Evolutionary conservation across 2,329 filamentous ascomycete species (phyloP).

Genomic region (Volutella citrinella): DNA sequence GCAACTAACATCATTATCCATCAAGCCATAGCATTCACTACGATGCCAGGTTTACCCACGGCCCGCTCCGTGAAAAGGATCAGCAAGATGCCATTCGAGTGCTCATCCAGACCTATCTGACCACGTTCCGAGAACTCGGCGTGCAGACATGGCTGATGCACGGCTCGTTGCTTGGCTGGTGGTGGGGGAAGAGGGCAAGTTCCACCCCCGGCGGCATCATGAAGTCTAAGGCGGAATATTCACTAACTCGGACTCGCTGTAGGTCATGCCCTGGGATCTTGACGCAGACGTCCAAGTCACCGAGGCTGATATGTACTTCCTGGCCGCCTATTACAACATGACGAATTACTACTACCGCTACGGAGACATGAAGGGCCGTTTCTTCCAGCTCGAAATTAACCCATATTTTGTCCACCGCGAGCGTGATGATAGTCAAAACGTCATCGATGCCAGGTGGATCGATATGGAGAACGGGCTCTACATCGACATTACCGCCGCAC

Average conservation of each 20-base stretch:
- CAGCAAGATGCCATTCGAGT: conserved; percentile 60
- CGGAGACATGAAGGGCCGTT: conserved; percentile 35
- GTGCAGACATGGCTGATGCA: conserved; percentile 82
- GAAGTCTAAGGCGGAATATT: too few species aligned
- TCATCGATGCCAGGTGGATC: conserved; percentile 49
- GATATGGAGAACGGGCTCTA: conserved; percentile 45
- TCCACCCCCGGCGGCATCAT: too few species aligned
- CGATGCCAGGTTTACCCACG: conserved; percentile 37
- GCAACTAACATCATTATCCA: conserved; percentile 17
- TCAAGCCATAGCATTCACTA: conserved; percentile 33
- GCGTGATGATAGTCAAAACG: conserved; percentile 37
- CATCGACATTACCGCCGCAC: conserved; percentile 50
- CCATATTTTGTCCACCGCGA: conserved; percentile 39
- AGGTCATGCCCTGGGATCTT: conserved; percentile 75
- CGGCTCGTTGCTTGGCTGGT: conserved; percentile 82
- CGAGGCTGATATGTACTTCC: conserved; percentile 60
- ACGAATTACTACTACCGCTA: conserved; percentile 43
- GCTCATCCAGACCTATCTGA: conserved; percentile 70
- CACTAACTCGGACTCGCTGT: too few species aligned
- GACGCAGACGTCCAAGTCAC: conserved; percentile 75
- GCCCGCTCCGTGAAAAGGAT: conserved; percentile 48
- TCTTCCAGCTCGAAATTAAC: conserved; percentile 49
- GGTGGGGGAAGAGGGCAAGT: conserved; percentile 65
- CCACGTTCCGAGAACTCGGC: conserved; percentile 61
- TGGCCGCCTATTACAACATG: conserved; percentile 67